These are phyloP conservation scores for Saccharomycopsis guyanensis DNA, from an alignment of 805 yeast species.

Conservation along the genomic window DNA sequence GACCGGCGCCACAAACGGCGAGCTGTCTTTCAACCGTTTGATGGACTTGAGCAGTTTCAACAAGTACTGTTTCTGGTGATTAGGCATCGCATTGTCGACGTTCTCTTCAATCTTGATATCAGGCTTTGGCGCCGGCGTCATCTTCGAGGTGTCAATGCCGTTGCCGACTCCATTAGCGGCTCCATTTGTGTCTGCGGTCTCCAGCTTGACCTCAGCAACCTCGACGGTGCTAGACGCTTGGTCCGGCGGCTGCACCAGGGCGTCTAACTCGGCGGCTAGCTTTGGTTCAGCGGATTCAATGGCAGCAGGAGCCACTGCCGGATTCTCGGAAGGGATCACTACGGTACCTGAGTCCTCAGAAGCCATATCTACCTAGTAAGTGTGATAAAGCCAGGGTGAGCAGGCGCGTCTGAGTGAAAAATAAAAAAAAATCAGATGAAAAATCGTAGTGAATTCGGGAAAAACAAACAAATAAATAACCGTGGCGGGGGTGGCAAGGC, in stretches of 20 bases:
- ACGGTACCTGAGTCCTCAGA: too few relatives aligned
- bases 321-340: too few relatives aligned
- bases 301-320: too few relatives aligned
- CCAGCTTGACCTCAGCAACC: neutral
- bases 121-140: constrained; percentile 68
- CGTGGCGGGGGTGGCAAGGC: neutral
- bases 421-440: neutral
- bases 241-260: neutral
- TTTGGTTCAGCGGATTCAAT: too few relatives aligned
- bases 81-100: constrained; percentile 61
- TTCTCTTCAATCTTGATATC: constrained; percentile 69
- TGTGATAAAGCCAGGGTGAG: neutral
- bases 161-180: neutral
- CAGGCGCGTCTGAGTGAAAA: neutral
- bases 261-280: neutral
- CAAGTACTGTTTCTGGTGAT: constrained; percentile 80
- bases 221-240: neutral
- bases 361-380: too few relatives aligned
- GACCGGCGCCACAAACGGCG: constrained; percentile 84
- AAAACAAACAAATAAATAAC: neutral
- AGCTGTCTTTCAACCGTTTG: constrained; percentile 85
- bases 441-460: neutral
- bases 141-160: constrained; percentile 5
- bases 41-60: constrained; percentile 75
- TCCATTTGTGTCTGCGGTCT: neutral